phyloP scores from a whole-genome alignment of 148 eudicot genomes.

The Mesembryanthemum crystallinum region DNA sequence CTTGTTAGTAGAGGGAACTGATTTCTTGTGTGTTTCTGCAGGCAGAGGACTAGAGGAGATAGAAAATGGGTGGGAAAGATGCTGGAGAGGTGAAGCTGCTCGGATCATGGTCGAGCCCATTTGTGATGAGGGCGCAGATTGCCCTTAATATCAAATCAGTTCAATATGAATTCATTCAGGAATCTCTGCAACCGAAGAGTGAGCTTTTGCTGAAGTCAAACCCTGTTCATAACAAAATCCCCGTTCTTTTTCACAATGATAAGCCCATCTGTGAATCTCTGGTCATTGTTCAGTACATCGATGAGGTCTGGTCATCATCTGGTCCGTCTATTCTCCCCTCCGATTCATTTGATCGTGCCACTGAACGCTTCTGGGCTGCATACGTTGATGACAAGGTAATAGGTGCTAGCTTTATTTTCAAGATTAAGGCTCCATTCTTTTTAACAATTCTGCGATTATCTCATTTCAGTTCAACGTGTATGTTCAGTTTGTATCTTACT shows the following conservation, averaged over 20 bases:
- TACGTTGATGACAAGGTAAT: conserved; percentile 57
- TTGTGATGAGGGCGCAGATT: conserved; percentile 38
- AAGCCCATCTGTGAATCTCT: conserved; percentile 60
- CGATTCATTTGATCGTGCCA: conserved; percentile 64
- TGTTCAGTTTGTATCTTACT: too few species aligned
- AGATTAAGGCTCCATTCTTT: too few species aligned
- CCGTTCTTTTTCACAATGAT: conserved; percentile 56
- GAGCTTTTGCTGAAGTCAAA: conserved; percentile 66
- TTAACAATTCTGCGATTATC: too few species aligned
- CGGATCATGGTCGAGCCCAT: conserved; percentile 50
- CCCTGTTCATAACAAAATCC: conserved; percentile 70
- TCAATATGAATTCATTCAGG: conserved; percentile 39
- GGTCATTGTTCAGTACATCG: conserved; percentile 62
- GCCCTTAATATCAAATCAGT: conserved; percentile 52
- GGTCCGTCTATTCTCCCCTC: conserved; percentile 56
- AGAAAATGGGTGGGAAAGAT: conserved; percentile 23
- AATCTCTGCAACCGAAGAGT: conserved; percentile 40
- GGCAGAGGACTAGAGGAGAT: too few species aligned
- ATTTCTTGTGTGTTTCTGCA: too few species aligned
- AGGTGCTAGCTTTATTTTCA: not conserved
- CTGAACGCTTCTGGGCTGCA: conserved; percentile 67
- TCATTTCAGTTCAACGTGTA: too few species aligned
- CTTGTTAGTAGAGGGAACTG: too few species aligned
- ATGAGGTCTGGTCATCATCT: conserved; percentile 49
- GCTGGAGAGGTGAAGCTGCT: conserved; percentile 44